phyloP scores from a whole-genome alignment of 768 basidiomycete species.

The Boletus edulis region DNA sequence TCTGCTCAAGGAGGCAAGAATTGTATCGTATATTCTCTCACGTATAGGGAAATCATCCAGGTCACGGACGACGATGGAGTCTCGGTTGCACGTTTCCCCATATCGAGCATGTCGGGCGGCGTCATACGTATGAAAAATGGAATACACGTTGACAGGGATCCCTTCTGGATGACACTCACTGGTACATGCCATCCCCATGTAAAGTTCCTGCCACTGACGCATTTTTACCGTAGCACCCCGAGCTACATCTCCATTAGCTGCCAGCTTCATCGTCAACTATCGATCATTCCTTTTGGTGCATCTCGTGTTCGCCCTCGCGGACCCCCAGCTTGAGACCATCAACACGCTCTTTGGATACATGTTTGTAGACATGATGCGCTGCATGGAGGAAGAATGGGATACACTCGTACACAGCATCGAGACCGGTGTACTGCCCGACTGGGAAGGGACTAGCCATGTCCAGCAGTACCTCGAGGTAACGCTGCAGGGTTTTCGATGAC shows the following conservation, averaged over 20 bases:
- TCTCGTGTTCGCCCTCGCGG: conserved; percentile 20
- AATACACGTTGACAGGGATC: conserved; percentile 14
- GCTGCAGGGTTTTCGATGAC: too few relatives aligned
- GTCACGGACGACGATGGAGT: conserved; percentile 1
- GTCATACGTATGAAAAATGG: conserved; percentile 20
- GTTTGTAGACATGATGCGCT: conserved; percentile 21
- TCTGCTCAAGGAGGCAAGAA: conserved; percentile 18
- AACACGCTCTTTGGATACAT: conserved; percentile 14
- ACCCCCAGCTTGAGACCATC: conserved; percentile 15
- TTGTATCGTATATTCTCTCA: conserved; percentile 21
- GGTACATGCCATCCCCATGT: background rate
- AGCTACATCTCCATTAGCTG: conserved; percentile 16
- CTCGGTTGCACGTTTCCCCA: background rate
- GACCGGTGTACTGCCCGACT: conserved; percentile 16
- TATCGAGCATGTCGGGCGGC: conserved; percentile 14
- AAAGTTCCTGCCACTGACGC: background rate
- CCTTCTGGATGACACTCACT: conserved; percentile 4
- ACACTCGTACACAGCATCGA: conserved; percentile 10
- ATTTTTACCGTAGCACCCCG: conserved; percentile 4
- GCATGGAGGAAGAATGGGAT: conserved; percentile 23
- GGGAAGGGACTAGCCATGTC: conserved; percentile 17
- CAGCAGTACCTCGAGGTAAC: conserved; percentile 16
- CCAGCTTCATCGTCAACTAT: conserved; percentile 19
- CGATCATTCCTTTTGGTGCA: conserved; percentile 22
- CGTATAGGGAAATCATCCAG: conserved; percentile 6